Percentiles rank a stretch among this genome's conserved stretches.
phyloP scores from a whole-genome alignment of 2,329 filamentous ascomycete genomes.

The Fonsecaea monophora region DNA sequence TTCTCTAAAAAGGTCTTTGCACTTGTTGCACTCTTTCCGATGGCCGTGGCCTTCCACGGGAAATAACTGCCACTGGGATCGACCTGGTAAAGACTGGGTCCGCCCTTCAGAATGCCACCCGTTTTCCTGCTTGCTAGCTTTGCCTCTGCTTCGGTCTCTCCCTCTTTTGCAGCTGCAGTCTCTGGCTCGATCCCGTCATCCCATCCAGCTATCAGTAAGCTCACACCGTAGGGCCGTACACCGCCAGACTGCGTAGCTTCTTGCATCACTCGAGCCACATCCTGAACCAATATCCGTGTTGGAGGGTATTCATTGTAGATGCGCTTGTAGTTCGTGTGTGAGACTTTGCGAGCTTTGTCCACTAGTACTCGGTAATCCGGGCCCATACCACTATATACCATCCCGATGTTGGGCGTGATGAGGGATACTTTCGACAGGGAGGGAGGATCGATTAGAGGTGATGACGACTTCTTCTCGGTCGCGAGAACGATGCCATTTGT shows the following conservation, averaged over 20 bases:
- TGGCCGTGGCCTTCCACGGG: conserved; percentile 98
- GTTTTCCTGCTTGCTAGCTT: conserved; percentile 88
- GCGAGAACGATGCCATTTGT: conserved; percentile 99
- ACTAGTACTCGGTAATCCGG: conserved; percentile 97
- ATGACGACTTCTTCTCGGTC: conserved; percentile 99
- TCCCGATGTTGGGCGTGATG: conserved; percentile 98
- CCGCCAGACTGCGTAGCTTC: conserved; percentile 98
- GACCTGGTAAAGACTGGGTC: conserved; percentile 97
- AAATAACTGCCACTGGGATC: conserved; percentile 99
- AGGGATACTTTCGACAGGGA: conserved; percentile 97
- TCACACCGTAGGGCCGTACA: conserved; percentile 96
- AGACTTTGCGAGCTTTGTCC: conserved; percentile 97
- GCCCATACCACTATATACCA: conserved; percentile 99
- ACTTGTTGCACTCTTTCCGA: conserved; percentile 97
- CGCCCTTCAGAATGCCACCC: conserved; percentile 91
- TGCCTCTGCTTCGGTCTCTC: conserved; percentile 63
- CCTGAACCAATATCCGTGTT: conserved; percentile 97
- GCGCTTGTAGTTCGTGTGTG: conserved; percentile 97
- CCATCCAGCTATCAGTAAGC: conserved; percentile 94
- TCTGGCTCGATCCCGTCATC: conserved; percentile 95
- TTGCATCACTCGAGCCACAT: conserved; percentile 97
- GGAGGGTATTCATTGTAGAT: conserved; percentile 99
- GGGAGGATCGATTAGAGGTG: conserved; percentile 90
- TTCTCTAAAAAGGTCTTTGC: conserved; percentile 99
- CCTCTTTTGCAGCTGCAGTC: conserved; percentile 66